phyloP scores from a whole-genome alignment of 2,329 filamentous ascomycete genomes.

The Aspergillus felis region DNA sequence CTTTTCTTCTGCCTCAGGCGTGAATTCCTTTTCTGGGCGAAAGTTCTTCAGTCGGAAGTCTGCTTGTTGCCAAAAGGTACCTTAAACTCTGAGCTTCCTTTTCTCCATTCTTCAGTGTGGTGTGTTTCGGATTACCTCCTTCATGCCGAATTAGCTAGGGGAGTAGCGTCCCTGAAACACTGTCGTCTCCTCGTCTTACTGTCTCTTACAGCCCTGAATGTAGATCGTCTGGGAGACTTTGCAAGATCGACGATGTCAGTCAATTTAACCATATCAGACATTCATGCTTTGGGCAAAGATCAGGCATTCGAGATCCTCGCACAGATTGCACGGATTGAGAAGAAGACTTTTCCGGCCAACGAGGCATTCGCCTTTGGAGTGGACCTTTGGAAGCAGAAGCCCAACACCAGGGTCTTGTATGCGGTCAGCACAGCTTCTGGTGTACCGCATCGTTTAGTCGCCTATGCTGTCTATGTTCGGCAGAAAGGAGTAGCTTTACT shows the following conservation, averaged over 20 bases:
- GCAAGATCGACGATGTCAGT: conserved; percentile 17
- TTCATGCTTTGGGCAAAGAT: conserved; percentile 34
- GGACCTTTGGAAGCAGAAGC: conserved; percentile 46
- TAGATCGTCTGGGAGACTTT: conserved; percentile 17
- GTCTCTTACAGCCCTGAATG: conserved; percentile 14
- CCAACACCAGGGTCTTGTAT: conserved; percentile 45
- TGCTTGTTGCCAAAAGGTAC: neutral
- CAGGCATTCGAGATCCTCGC: conserved; percentile 34
- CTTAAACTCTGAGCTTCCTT: neutral
- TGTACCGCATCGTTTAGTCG: conserved; percentile 29
- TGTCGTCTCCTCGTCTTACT: neutral
- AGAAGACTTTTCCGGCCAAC: conserved; percentile 49
- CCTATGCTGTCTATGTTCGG: conserved; percentile 47
- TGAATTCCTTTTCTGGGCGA: conserved; percentile 1
- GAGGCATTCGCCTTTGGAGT: conserved; percentile 48
- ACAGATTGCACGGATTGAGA: conserved; percentile 42
- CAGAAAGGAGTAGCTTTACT: conserved; percentile 45
- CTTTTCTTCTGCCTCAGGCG: neutral
- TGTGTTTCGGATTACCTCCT: neutral
- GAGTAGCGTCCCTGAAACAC: neutral
- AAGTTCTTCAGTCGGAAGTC: neutral
- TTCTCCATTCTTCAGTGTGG: conserved; percentile 27
- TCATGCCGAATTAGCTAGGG: neutral
- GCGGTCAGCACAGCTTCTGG: conserved; percentile 18
- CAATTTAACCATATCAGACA: conserved; percentile 30